These are phyloP conservation scores for Thuja plicata DNA, from an alignment of 83 land plant species.

Conservation along the genomic window DNA sequence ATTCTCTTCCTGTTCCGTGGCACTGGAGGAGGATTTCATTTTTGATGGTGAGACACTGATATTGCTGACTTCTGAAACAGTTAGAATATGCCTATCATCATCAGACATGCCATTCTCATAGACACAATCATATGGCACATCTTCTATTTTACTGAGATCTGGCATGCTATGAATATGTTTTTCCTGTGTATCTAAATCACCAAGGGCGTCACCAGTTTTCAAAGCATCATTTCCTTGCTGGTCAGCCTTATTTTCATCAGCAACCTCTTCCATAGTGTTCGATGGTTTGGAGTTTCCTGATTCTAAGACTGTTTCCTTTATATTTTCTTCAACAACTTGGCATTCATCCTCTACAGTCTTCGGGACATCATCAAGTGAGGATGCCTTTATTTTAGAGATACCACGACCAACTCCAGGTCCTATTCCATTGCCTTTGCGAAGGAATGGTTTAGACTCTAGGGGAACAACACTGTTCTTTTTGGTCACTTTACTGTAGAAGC, in stretches of 20 bases:
- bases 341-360: background rate
- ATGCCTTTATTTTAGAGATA: slow-evolving; percentile 45
- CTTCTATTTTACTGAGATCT: background rate
- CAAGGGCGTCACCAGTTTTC: background rate
- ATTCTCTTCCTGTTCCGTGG: too few species aligned
- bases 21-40: background rate
- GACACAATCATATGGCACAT: slow-evolving; percentile 9
- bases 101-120: background rate
- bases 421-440: slow-evolving; percentile 74
- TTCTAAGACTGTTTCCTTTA: slow-evolving; percentile 10
- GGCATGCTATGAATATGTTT: background rate
- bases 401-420: slow-evolving; percentile 52
- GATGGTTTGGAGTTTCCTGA: background rate
- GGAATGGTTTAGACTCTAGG: slow-evolving; percentile 57
- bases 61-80: slow-evolving; percentile 5
- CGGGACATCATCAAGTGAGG: slow-evolving; percentile 12
- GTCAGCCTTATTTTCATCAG: background rate
- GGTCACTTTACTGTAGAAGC: slow-evolving; percentile 20
- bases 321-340: slow-evolving; percentile 7
- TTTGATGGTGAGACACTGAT: background rate
- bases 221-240: background rate
- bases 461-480: slow-evolving; percentile 27
- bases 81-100: background rate
- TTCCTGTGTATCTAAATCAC: slow-evolving; percentile 2
- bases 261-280: background rate